Percentiles rank a stretch among this genome's conserved stretches.
Conservation (phyloP, 331 rosid species). For the Telfairia occidentalis region DNA sequence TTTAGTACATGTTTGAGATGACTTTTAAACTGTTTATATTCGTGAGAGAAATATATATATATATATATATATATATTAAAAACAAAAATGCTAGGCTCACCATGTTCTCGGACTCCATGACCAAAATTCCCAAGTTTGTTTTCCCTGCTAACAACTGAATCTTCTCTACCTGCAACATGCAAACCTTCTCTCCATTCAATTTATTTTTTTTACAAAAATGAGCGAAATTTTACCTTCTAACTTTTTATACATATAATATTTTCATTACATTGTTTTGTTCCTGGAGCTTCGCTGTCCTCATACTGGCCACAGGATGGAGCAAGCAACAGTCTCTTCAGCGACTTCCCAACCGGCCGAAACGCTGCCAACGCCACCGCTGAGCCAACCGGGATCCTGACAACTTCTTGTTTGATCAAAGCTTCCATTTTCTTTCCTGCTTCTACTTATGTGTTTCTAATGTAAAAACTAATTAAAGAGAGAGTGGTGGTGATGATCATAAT, state of each 20-base stretch:
- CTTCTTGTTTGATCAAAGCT: constrained; percentile 23
- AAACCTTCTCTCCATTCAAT: constrained; percentile 1
- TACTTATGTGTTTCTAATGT: background rate
- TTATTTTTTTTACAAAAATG: too few species aligned
- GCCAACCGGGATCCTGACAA: constrained; percentile 33
- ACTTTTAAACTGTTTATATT: too few species aligned
- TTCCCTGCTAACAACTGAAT: constrained; percentile 20
- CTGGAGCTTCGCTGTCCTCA: constrained; percentile 18
- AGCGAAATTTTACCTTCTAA: too few species aligned
- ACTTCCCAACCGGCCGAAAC: constrained; percentile 5
- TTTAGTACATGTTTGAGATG: too few species aligned
- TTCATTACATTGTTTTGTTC: constrained; percentile 37
- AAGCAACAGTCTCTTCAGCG: constrained; percentile 35
- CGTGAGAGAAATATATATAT: too few species aligned
- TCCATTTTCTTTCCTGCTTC: constrained; percentile 30
- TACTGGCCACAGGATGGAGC: constrained; percentile 26
- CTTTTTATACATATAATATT: too few species aligned
- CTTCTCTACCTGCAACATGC: constrained; percentile 22
- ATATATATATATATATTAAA: too few species aligned
- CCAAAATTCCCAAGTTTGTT: constrained; percentile 30
- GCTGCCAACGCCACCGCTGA: constrained; percentile 16
- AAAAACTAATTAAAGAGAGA: background rate
- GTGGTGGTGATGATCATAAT: background rate
- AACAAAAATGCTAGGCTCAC: background rate
- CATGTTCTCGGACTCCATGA: constrained; percentile 38